Percentiles rank a stretch among this genome's conserved stretches.
These are phyloP conservation scores for Excoecaria cochinchinensis DNA, from an alignment of 345 rosid genomes.

Conservation along the genomic window DNA sequence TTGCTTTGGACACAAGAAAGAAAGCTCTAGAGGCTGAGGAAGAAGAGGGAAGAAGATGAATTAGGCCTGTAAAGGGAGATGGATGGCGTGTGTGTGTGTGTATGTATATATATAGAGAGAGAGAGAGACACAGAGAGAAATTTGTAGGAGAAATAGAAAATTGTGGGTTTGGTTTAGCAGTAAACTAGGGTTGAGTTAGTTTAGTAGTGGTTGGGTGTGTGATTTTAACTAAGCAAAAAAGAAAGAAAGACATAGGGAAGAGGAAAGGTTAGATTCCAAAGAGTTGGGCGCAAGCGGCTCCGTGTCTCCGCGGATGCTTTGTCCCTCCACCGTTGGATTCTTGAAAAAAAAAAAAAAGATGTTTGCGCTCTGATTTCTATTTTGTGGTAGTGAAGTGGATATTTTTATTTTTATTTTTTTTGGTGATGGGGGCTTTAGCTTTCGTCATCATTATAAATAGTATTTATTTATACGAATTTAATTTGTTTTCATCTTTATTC, in stretches of 20 bases:
- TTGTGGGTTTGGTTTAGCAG: not conserved
- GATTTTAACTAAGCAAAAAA: not conserved
- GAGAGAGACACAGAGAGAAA: too few relatives aligned
- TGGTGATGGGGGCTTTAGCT: constrained; percentile 5
- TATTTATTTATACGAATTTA: too few relatives aligned
- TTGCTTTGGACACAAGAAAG: constrained; percentile 34
- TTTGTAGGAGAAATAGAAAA: not conserved
- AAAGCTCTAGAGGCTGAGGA: not conserved
- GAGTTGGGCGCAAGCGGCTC: constrained; percentile 82
- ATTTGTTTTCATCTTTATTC: not conserved
- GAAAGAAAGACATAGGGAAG: not conserved
- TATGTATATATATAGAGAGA: constrained; percentile 33
- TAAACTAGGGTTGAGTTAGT: constrained; percentile 33
- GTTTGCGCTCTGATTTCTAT: too few relatives aligned
- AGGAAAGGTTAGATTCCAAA: constrained; percentile 59
- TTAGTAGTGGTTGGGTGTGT: constrained; percentile 4
- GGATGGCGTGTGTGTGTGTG: not conserved
- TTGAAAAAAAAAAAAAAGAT: not conserved
- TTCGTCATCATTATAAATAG: not conserved
- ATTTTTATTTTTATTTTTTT: not conserved
- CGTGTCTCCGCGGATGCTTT: constrained; percentile 91
- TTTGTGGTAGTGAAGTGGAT: constrained; percentile 1
- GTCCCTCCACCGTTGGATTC: constrained; percentile 68
- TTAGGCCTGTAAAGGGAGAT: not conserved
- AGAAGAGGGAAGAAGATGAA: not conserved